Percentiles rank a stretch among this genome's conserved stretches.
Evolutionary conservation across 2,329 filamentous ascomycete genomes (phyloP).

Genomic region (Ophiostoma sp.): DNA sequence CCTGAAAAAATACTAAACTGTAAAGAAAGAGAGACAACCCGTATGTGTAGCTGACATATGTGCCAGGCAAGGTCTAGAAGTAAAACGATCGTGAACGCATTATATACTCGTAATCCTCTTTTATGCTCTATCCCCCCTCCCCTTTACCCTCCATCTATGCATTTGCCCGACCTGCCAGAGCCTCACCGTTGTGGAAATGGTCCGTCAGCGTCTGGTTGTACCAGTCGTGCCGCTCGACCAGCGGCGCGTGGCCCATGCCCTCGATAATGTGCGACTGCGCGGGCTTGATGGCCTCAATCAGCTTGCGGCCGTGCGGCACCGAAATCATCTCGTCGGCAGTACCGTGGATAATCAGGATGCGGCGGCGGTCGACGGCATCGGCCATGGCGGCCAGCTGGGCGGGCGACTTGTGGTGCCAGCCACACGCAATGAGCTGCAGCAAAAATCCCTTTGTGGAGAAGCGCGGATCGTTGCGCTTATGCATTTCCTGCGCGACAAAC

Average conservation of each 20-base stretch:
- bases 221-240: constrained; percentile 69
- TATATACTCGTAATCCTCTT: not conserved
- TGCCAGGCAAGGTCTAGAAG: not conserved
- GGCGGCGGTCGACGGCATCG: constrained; percentile 67
- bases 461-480: constrained; percentile 63
- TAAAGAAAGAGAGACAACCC: not conserved
- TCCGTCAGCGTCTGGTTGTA: constrained; percentile 65
- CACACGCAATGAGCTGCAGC: constrained; percentile 74
- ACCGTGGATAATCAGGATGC: constrained; percentile 79
- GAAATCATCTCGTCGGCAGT: constrained; percentile 76
- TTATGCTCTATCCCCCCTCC: not conserved
- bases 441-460: constrained; percentile 71
- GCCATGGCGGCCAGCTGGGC: constrained; percentile 66
- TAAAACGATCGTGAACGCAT: not conserved
- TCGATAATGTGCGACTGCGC: constrained; percentile 64
- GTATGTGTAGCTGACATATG: not conserved
- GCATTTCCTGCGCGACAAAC: constrained; percentile 76
- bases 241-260: constrained; percentile 72
- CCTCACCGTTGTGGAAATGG: constrained; percentile 54
- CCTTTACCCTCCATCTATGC: not conserved
- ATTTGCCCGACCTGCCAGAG: constrained; percentile 38
- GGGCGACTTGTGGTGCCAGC: constrained; percentile 73
- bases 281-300: constrained; percentile 66
- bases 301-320: constrained; percentile 65
- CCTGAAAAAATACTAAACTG: not conserved